A percentile compares a stretch with the other conserved stretches of the same genome.
These are phyloP conservation scores for Colletotrichum sp. DNA, from an alignment of 2,329 filamentous ascomycete genomes.

Conservation along the genomic window DNA sequence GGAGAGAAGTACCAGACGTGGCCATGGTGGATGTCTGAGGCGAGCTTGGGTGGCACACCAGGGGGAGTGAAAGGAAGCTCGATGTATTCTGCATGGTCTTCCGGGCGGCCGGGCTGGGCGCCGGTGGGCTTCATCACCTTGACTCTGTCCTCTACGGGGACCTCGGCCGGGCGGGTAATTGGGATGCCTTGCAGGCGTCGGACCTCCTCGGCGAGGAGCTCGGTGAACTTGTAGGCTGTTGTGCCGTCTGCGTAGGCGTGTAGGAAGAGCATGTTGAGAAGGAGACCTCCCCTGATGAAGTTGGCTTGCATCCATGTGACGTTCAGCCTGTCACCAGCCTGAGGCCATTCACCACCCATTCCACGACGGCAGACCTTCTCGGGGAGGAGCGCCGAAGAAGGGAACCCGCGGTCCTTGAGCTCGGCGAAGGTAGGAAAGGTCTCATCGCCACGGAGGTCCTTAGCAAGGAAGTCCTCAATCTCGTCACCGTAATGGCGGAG, in stretches of 20 bases:
- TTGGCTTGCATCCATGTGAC: constrained; percentile 29
- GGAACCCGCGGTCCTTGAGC: constrained; percentile 30
- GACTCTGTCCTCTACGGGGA: constrained; percentile 31
- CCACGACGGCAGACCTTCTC: constrained; percentile 27
- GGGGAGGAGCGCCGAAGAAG: constrained; percentile 26
- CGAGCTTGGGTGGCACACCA: constrained; percentile 35
- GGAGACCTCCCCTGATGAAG: constrained; percentile 34
- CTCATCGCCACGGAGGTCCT: constrained; percentile 28
- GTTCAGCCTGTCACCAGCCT: constrained; percentile 18
- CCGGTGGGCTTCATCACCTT: constrained; percentile 34
- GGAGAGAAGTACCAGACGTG: constrained; percentile 37
- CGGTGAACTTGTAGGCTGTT: constrained; percentile 33
- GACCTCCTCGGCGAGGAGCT: constrained; percentile 40
- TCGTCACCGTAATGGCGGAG: constrained; percentile 27
- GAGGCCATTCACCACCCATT: constrained; percentile 26
- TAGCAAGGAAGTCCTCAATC: constrained; percentile 28
- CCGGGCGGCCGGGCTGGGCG: constrained; percentile 28
- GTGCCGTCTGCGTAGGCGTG: constrained; percentile 40
- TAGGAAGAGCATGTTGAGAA: constrained; percentile 30
- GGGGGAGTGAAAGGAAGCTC: constrained; percentile 32
- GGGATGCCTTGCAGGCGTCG: constrained; percentile 32
- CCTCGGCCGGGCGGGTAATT: constrained; percentile 25
- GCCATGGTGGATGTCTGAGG: constrained; percentile 31
- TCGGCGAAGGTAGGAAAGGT: constrained; percentile 29
- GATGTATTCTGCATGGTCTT: constrained; percentile 36